Conservation (phyloP, 2,329 filamentous ascomycete genomes). For the Pestalotiopsis sp. region DNA sequence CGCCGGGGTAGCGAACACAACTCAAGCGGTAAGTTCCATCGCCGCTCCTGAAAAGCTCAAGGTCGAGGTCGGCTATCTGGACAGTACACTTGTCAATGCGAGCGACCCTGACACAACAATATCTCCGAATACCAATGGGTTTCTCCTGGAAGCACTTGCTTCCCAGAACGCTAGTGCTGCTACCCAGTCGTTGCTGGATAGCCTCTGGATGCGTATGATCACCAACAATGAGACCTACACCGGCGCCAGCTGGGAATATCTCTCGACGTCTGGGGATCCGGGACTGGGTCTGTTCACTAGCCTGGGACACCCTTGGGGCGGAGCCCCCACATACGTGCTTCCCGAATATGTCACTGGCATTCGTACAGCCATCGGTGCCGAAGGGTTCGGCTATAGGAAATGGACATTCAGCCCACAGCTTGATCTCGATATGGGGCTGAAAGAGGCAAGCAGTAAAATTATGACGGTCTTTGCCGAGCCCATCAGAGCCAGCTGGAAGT, state of each 20-base stretch:
- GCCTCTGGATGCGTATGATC: constrained; percentile 45
- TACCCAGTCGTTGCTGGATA: constrained; percentile 33
- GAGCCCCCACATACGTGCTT: constrained; percentile 45
- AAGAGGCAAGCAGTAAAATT: constrained; percentile 15
- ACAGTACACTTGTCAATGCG: constrained; percentile 15
- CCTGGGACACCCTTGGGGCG: constrained; percentile 46
- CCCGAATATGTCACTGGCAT: constrained; percentile 36
- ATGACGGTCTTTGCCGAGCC: background rate
- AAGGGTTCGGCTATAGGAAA: constrained; percentile 25
- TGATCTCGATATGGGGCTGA: constrained; percentile 28
- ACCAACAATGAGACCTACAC: constrained; percentile 34
- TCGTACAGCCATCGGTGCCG: constrained; percentile 14
- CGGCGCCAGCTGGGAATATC: constrained; percentile 48
- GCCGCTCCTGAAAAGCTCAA: constrained; percentile 12
- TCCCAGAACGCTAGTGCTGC: constrained; percentile 25
- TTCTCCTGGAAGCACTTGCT: constrained; percentile 41
- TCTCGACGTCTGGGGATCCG: constrained; percentile 37
- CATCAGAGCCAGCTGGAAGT: background rate
- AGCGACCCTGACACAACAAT: constrained; percentile 27
- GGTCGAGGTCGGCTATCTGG: constrained; percentile 21
- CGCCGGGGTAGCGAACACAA: constrained; percentile 15
- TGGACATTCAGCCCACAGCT: constrained; percentile 29
- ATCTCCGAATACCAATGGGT: constrained; percentile 49
- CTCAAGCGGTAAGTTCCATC: constrained; percentile 15
- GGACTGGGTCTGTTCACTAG: constrained; percentile 45